Conservation (phyloP, 495 filamentous ascomycete species). For the Elaphomyces granulatus region DNA sequence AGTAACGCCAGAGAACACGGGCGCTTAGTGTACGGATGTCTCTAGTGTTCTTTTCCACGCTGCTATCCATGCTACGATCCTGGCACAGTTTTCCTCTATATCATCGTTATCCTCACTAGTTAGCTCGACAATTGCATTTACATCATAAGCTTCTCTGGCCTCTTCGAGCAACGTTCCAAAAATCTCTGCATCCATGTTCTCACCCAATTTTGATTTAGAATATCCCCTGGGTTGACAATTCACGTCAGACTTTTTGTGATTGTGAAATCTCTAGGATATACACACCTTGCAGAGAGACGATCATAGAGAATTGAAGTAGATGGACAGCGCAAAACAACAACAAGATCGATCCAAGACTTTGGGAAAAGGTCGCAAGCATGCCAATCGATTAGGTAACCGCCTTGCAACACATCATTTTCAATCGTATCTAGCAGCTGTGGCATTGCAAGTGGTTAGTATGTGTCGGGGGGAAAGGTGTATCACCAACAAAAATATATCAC, state of each 20-base stretch:
- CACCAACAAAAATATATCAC: no score
- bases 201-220: constrained; percentile 73
- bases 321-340: constrained; percentile 76
- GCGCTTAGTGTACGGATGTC: no score
- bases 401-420: constrained; percentile 63
- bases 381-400: constrained; percentile 93
- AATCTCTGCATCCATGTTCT: constrained; percentile 95
- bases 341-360: constrained; percentile 84
- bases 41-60: constrained; percentile 58
- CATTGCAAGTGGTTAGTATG: no score
- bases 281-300: constrained; percentile 55
- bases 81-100: constrained; percentile 72
- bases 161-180: constrained; percentile 90
- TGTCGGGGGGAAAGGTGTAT: no score
- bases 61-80: constrained; percentile 68
- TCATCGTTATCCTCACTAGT: constrained; percentile 67
- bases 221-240: constrained; percentile 43
- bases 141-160: constrained; percentile 72
- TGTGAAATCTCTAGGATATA: not conserved
- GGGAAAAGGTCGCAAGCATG: constrained; percentile 96
- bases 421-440: constrained; percentile 67
- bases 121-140: constrained; percentile 82
- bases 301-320: constrained; percentile 66
- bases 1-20: no score
- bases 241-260: not conserved